phyloP scores from a whole-genome alignment of 805 yeast species.

The Candida xyloterini region DNA sequence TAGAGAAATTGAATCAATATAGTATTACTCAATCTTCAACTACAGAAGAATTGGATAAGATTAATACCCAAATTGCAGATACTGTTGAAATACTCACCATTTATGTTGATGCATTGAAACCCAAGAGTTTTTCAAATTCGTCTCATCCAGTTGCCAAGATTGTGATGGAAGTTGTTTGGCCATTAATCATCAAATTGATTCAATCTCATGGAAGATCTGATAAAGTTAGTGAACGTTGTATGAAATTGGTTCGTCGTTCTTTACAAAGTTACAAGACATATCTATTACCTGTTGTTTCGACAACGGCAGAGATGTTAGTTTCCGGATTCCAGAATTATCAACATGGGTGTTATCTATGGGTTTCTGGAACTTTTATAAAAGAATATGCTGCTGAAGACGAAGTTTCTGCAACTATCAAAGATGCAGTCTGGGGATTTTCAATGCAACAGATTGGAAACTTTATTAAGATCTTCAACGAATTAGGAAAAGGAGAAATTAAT shows the following conservation, averaged over 20 bases:
- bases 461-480: constrained; percentile 39
- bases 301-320: constrained; percentile 63
- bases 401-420: constrained; percentile 41
- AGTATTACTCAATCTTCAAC: constrained; percentile 10
- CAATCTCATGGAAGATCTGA: constrained; percentile 55
- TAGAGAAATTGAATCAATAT: constrained; percentile 41
- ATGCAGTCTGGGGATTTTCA: constrained; percentile 72
- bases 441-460: constrained; percentile 61
- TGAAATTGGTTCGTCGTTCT: constrained; percentile 64
- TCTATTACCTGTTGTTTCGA: constrained; percentile 56
- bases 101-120: constrained; percentile 55
- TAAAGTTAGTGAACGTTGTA: constrained; percentile 69
- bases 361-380: constrained; percentile 75
- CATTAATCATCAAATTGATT: constrained; percentile 48
- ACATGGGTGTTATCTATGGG: constrained; percentile 86
- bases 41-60: constrained; percentile 31
- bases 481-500: constrained; percentile 22
- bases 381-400: constrained; percentile 59
- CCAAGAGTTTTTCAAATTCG: constrained; percentile 35
- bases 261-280: constrained; percentile 60
- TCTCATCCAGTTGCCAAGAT: constrained; percentile 51
- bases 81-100: constrained; percentile 66
- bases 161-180: constrained; percentile 56
- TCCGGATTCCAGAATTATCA: constrained; percentile 67
- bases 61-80: constrained; percentile 57